Base-by-base conservation (phyloP, 1,139 yeast species). In the Fermentozyma sake region DNA sequence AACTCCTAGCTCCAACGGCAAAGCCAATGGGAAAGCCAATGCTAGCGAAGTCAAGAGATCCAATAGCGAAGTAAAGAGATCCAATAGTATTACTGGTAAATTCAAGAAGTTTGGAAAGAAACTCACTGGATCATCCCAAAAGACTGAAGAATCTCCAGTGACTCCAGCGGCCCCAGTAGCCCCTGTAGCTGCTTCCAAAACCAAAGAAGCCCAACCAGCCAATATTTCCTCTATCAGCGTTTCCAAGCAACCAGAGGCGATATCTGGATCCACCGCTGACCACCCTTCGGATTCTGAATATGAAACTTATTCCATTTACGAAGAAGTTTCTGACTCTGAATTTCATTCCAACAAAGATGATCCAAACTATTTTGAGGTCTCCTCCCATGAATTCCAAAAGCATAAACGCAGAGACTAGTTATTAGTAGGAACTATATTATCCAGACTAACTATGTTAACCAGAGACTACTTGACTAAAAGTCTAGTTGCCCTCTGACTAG, bases 291-390 rank as follows among this genome's bases (percentile, higher is more conserved):
- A 20, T 15, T 31, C 44, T 14, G 42, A 43, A 10, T 41, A 35
- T 36, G 69, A 61, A 27, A 49, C 58, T 20, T 56, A 54, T 38
- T 63, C 74, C 5, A 61, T 71, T 8, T 69, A 72, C 39, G 77
- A 72, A 46, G 72, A 75, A 28, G 69, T 74, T 13, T 58, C 68
- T 22, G 73, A 72, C 32, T 48, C 36, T 11, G 79, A 73, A 38
- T 74, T 39, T 42, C 66, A 64, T 31, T 53, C 52, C 8, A 46
- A 73, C 53, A 58, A 55, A 40, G 50, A 51, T 34, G 61, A 73
- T 46, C 76, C 79, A 14, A 50, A 72, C 42, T 74, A 73, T 47
- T 50, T 72, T 47, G 72, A 69, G 41, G 55, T 73, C 23, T 39
- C 59, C 12, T 51, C 49, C 25, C 66, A 57, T 14, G 68, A 65